Conservation (phyloP, 2,329 filamentous ascomycete species). For the Mycosphaerella sp. region DNA sequence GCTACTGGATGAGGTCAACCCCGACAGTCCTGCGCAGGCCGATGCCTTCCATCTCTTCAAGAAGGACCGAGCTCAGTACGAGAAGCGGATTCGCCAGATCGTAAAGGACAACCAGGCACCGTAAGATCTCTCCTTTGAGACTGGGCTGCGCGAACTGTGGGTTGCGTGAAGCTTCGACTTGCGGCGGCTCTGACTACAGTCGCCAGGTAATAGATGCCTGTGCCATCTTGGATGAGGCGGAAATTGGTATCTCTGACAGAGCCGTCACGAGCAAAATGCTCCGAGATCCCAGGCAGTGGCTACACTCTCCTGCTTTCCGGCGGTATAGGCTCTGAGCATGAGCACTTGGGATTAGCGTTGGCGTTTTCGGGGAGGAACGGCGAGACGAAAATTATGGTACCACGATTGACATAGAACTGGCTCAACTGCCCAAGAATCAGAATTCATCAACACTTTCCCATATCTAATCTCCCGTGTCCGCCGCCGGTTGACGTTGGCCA, state of each 20-base stretch:
- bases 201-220: no score
- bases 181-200: no score
- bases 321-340: background rate
- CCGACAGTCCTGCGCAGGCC: constrained; percentile 91
- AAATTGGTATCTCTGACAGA: no score
- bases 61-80: constrained; percentile 79
- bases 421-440: background rate
- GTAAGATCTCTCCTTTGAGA: constrained; percentile 7
- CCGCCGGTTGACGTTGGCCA: background rate
- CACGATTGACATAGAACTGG: background rate
- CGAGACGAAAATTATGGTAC: background rate
- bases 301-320: background rate
- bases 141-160: no score
- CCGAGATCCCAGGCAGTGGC: background rate
- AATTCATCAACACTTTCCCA: background rate
- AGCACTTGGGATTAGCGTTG: constrained; percentile 6
- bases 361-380: background rate
- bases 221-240: no score
- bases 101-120: constrained; percentile 84
- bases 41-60: constrained; percentile 97
- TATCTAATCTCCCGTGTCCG: background rate
- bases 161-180: no score
- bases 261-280: no score
- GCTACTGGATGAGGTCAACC: constrained; percentile 91
- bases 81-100: constrained; percentile 76